phyloP scores from a whole-genome alignment of 2,329 filamentous ascomycete genomes.

The Ophiostoma novo-ulmi region DNA sequence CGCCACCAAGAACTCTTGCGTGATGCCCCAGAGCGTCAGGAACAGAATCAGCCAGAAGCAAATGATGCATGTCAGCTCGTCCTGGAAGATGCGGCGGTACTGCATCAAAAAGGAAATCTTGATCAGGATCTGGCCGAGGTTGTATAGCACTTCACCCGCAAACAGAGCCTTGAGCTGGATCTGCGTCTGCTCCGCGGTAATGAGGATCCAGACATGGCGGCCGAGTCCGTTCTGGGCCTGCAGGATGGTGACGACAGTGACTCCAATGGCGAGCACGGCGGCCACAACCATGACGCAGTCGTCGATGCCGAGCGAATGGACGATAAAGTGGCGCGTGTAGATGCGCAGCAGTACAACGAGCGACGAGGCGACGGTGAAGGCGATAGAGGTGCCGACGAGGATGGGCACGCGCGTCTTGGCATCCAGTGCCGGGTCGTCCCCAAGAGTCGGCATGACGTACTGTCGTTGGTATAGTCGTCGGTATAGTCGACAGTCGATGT shows the following conservation, averaged over 20 bases:
- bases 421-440: constrained; percentile 29
- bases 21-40: constrained; percentile 32
- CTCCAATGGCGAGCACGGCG: constrained; percentile 29
- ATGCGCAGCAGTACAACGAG: constrained; percentile 31
- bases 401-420: constrained; percentile 30
- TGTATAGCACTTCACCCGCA: constrained; percentile 36
- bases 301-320: constrained; percentile 30
- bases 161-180: constrained; percentile 33
- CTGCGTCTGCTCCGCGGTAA: constrained; percentile 25
- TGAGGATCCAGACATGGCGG: constrained; percentile 29
- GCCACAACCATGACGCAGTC: constrained; percentile 32
- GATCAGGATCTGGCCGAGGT: constrained; percentile 33
- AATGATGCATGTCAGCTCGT: constrained; percentile 28
- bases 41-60: constrained; percentile 31
- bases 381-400: constrained; percentile 30
- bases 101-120: constrained; percentile 39
- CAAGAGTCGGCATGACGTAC: constrained; percentile 18
- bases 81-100: constrained; percentile 38
- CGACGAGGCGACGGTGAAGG: constrained; percentile 29
- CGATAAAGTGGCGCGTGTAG: constrained; percentile 31
- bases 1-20: constrained; percentile 32
- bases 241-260: constrained; percentile 27
- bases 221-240: constrained; percentile 32
- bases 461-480: no score
- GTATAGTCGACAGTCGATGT: not conserved